Conservation (phyloP, 2,329 filamentous ascomycete species). For the Penicillium fuscoglaucum region DNA sequence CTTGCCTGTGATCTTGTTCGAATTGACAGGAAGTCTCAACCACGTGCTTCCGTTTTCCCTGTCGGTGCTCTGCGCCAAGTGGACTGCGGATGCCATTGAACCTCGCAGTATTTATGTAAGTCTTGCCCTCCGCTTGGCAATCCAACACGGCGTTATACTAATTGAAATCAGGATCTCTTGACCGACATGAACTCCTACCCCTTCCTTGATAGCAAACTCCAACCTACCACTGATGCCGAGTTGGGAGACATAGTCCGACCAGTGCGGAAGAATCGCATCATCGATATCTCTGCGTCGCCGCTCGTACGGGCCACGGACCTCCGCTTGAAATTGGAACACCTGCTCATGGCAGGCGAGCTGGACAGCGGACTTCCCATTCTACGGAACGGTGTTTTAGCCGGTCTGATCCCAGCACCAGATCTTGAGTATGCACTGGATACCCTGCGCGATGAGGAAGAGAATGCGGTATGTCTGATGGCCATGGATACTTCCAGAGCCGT, state of each 20-base stretch:
- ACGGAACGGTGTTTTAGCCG: constrained; percentile 74
- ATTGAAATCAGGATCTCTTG: constrained; percentile 67
- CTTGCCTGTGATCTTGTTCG: constrained; percentile 90
- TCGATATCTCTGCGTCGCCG: constrained; percentile 83
- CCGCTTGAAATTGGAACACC: constrained; percentile 74
- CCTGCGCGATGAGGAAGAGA: constrained; percentile 68
- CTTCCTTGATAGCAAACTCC: constrained; percentile 94
- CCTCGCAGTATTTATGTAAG: constrained; percentile 87
- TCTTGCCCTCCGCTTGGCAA: constrained; percentile 8
- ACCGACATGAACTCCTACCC: constrained; percentile 98
- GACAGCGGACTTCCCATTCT: constrained; percentile 90
- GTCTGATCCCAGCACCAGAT: constrained; percentile 89
- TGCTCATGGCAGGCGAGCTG: constrained; percentile 83
- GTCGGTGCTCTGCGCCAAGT: constrained; percentile 91
- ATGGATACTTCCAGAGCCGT: constrained; percentile 55
- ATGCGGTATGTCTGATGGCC: constrained; percentile 76
- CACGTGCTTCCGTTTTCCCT: constrained; percentile 94
- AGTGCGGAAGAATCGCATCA: constrained; percentile 71
- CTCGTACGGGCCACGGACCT: constrained; percentile 75
- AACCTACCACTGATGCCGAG: constrained; percentile 85
- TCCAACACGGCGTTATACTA: constrained; percentile 12
- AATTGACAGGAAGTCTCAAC: constrained; percentile 90
- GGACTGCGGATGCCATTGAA: constrained; percentile 94
- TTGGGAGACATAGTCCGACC: constrained; percentile 82
- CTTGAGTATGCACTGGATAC: constrained; percentile 89